Conservation (phyloP, 306 rosid species). For the Crataegus laevigata region DNA sequence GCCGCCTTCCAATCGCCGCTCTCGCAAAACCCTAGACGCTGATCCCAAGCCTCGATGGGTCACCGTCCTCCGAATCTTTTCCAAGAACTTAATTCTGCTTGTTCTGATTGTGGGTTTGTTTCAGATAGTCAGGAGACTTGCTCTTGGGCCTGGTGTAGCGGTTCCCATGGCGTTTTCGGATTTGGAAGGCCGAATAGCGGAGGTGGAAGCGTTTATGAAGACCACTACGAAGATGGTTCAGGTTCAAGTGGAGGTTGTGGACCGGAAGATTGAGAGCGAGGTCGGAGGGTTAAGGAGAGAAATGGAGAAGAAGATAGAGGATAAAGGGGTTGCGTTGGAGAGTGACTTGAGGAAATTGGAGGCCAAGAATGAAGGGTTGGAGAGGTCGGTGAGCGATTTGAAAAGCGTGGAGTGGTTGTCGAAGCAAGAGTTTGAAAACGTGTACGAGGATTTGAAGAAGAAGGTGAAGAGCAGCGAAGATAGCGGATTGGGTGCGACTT, state of each 20-base stretch:
- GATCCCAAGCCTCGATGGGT: conserved; percentile 62
- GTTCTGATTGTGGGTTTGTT: conserved; percentile 44
- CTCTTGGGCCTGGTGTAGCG: conserved; percentile 29
- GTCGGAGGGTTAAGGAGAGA: conserved; percentile 62
- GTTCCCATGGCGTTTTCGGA: conserved; percentile 45
- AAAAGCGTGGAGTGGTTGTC: conserved; percentile 53
- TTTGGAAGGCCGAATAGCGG: conserved; percentile 69
- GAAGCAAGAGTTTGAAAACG: conserved; percentile 65
- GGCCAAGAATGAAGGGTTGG: conserved; percentile 43
- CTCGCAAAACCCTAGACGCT: conserved; percentile 25
- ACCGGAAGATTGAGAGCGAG: conserved; percentile 60
- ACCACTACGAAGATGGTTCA: conserved; percentile 59
- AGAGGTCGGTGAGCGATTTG: conserved; percentile 49
- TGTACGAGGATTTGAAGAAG: conserved; percentile 44
- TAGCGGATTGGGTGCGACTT: conserved; percentile 31
- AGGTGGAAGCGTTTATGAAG: conserved; percentile 57
- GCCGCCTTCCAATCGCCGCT: conserved; percentile 26
- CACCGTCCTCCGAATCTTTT: conserved; percentile 44
- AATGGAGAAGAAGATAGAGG: conserved; percentile 42
- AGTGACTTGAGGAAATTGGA: conserved; percentile 47
- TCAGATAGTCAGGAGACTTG: conserved; percentile 44
- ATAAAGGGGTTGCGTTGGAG: conserved; percentile 35
- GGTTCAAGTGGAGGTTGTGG: conserved; percentile 75
- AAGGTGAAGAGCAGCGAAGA: conserved; percentile 24
- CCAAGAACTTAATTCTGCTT: conserved; percentile 48